Evolutionary conservation across 2,329 filamentous ascomycete genomes (phyloP), one percentile per base, ranked within the genome.

Genomic region (Colletotrichum costaricense): DNA sequence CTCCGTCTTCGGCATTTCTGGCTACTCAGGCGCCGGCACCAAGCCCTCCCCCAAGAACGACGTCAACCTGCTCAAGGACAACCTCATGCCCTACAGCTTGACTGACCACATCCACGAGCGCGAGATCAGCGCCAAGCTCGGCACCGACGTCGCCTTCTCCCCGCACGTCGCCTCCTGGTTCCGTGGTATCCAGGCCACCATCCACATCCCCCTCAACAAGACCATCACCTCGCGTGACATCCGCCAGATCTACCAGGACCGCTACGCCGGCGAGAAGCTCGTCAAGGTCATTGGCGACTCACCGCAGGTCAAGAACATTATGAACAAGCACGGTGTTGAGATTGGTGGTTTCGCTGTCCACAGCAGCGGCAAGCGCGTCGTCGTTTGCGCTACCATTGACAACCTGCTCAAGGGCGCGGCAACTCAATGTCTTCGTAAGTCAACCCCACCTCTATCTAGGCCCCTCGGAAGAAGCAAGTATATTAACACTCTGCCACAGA

Each of bases 161-260:
- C 97, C 97, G 7, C 97, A 98, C 82, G 95, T 98, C 24, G 94
- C 95, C n/a, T 91, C 93, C 16, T 98, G 95, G 96, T 98, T 98
- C 90, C 93, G 97, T 80, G 96, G 96, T 76, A 98, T 98, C 78
- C 92, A 94, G 81, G 94, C 95, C 84, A 96, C 95, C 52, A 95
- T 98, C 83, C 95, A 92, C 80, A 94, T 98, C 63, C 96, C 96
- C 14, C 88, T 99, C 9, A 93, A 93, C 80, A 89, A 96, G 83
- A 89, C 91, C 74, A 97, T 98, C 94, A 94, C 92, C 3, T 95
- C 94, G 55, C 93, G 97, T 65, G 95, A 98, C 81, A 95, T 99
- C 77, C 92, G 97, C 75, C 94, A 98, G 80, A 87, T 98, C 72
- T 99, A 97, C 88, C 96, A 98, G 84, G 96, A 98, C 79, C 91